These are phyloP conservation scores for Stylonectria norvegica DNA, from an alignment of 2,329 filamentous ascomycete species.

Conservation along the genomic window DNA sequence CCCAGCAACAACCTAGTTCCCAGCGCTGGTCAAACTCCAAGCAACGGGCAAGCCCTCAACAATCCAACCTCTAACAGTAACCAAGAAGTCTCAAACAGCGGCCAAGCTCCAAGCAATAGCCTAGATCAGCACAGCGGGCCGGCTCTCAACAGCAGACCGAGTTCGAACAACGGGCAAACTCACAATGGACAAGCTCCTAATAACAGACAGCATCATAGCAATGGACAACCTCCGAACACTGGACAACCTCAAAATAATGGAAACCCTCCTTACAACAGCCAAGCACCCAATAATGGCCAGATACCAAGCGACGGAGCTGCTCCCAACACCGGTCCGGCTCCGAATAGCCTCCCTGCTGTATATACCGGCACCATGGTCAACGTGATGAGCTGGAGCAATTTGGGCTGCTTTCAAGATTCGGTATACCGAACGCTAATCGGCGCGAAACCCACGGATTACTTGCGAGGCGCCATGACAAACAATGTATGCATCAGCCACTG, in stretches of 20 bases:
- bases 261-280: neutral
- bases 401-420: constrained; percentile 33
- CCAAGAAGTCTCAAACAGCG: neutral
- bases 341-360: neutral
- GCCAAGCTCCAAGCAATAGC: neutral
- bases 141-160: neutral
- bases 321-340: neutral
- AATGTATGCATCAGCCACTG: constrained; percentile 49
- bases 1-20: too few relatives aligned
- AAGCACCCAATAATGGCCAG: neutral
- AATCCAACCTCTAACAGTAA: too few relatives aligned
- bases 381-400: constrained; percentile 23
- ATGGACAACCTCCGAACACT: neutral
- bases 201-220: neutral
- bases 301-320: neutral
- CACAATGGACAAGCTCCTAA: neutral
- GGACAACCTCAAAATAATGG: too few relatives aligned
- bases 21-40: too few relatives aligned
- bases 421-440: constrained; percentile 20
- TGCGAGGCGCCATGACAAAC: constrained; percentile 43
- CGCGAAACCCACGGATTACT: constrained; percentile 22
- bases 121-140: neutral
- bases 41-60: too few relatives aligned
- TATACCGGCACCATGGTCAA: neutral
- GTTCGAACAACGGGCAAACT: neutral